Evolutionary conservation across 1,284 basidiomycete species (phyloP), one percentile per base, ranked within the genome.

Genomic region (Fomitopsis palustris): DNA sequence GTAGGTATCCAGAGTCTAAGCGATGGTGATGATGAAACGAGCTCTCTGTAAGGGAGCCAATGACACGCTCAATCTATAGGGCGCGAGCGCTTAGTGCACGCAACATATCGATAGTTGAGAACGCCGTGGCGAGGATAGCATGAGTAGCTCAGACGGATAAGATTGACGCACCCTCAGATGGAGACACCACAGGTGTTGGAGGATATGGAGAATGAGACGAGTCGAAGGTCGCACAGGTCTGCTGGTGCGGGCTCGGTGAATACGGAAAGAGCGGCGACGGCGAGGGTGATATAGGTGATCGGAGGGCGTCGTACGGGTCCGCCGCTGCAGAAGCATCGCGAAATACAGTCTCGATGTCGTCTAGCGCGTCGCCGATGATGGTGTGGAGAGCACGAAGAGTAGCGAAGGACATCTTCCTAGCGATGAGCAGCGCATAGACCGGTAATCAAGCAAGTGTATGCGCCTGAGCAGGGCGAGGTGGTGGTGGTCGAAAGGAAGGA

Each of bases 281-380:
- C 2, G 51, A 61, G 6, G 57, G 53, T 31, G 57, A 29, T 21
- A 42, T 25, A 16, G 52, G 42, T n/a, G 52, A 53, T 5, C 33
- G 39, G 6, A 23, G 25, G 6, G 14, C 25, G 14, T 23, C 27
- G 39, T 23, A 39, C n/a, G 47, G 39, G 23, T 37, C 33, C 38
- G 41, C 3, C 23, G 31, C 31, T 21, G 43, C 38, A 23, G 56
- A 27, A 2, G 65, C 65, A 35, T 64, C 63, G 19, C 71, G 71
- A 69, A 88, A 90, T 58, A 87, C 75, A 53, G 75, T 76, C 69
- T 89, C 82, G 43, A 90, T 86, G 65, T 89, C 85, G 71, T 85
- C 80, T 62, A 90, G 74, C 27, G 87, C 87, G 57, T 86, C 79
- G 64, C 81, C 85, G 62, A 90, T 82, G 69, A 90, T 80, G 64